Conservation (phyloP, 2,329 filamentous ascomycete genomes). For the Neofusicoccum cordaticola region DNA sequence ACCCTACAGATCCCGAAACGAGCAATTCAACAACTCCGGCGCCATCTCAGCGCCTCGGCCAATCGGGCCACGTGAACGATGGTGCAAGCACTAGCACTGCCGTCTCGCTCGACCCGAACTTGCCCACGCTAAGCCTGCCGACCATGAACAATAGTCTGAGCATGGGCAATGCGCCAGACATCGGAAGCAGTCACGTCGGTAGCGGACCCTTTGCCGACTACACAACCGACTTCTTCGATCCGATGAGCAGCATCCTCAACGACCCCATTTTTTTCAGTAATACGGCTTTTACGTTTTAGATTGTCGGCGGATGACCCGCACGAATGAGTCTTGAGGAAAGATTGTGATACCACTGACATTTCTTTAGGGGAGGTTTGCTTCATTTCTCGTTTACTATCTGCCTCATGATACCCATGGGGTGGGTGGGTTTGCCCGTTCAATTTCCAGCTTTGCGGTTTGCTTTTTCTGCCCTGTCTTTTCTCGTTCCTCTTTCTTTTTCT, state of each 20-base stretch:
- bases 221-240: conserved; percentile 18
- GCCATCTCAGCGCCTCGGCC: conserved; percentile 28
- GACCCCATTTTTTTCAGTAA: conserved; percentile 17
- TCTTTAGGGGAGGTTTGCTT: neutral
- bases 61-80: neutral
- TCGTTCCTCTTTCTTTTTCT: neutral
- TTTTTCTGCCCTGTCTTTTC: neutral
- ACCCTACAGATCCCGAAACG: conserved; percentile 82
- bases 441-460: neutral
- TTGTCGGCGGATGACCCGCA: neutral
- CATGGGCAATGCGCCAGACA: conserved; percentile 8
- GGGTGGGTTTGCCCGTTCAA: neutral
- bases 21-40: conserved; percentile 60
- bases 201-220: conserved; percentile 11
- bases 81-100: neutral
- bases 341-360: conserved; percentile 4
- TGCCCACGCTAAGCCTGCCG: conserved; percentile 14
- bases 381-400: neutral
- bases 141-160: conserved; percentile 16
- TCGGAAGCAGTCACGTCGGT: neutral
- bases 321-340: neutral
- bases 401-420: neutral
- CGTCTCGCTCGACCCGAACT: conserved; percentile 15
- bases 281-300: conserved; percentile 5
- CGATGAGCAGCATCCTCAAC: conserved; percentile 18